These are phyloP conservation scores for Marasmius sp. DNA, from an alignment of 1,284 basidiomycete species.

Conservation along the genomic window DNA sequence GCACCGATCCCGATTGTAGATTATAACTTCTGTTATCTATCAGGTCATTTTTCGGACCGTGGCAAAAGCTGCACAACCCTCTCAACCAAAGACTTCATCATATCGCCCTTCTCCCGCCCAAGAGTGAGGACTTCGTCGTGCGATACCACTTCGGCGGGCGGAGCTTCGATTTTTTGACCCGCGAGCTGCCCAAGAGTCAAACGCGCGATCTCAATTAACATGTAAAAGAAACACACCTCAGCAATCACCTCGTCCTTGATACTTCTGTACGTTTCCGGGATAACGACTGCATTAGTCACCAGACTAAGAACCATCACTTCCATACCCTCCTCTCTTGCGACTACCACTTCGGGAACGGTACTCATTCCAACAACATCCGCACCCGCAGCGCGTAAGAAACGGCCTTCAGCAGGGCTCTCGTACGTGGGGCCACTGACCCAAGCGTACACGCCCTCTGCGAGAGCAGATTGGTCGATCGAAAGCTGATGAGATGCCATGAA, in stretches of 20 bases:
- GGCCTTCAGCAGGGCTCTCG: conserved; percentile 82
- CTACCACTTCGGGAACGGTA: conserved; percentile 87
- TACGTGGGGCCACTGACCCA: conserved; percentile 87
- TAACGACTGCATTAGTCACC: conserved; percentile 82
- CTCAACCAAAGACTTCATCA: conserved; percentile 69
- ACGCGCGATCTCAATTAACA: not conserved
- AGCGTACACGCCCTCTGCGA: conserved; percentile 75
- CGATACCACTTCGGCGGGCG: conserved; percentile 56
- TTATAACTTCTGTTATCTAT: too few relatives aligned
- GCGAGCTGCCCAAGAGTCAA: conserved; percentile 45
- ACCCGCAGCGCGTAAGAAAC: conserved; percentile 67
- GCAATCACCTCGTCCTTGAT: conserved; percentile 72
- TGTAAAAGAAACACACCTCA: conserved; percentile 50
- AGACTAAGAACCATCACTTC: conserved; percentile 76
- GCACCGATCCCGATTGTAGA: too few relatives aligned
- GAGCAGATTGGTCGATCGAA: not conserved
- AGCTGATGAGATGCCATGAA: conserved; percentile 12
- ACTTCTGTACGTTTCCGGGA: conserved; percentile 66
- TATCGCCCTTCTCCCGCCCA: conserved; percentile 68
- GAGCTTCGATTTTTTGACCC: conserved; percentile 48
- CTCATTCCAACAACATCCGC: conserved; percentile 89
- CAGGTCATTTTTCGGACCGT: not conserved
- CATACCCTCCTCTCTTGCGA: conserved; percentile 72
- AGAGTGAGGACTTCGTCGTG: conserved; percentile 79
- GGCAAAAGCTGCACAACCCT: conserved; percentile 51